Conservation (phyloP, 2,329 filamentous ascomycete genomes). For the Monosporascus sp. region DNA sequence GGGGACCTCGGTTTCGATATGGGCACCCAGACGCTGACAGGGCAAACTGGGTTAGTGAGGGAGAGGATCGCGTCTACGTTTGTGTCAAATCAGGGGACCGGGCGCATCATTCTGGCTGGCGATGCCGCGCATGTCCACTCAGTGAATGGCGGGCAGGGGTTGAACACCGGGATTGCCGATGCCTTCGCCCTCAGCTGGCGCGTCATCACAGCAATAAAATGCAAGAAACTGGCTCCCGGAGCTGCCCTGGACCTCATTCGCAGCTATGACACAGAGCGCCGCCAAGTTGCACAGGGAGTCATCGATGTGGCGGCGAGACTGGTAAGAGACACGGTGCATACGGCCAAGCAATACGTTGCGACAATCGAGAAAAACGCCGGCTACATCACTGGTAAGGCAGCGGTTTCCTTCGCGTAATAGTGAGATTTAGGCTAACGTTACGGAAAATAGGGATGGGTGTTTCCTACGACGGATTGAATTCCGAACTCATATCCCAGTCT, state of each 20-base stretch:
- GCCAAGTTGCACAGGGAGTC: constrained; percentile 37
- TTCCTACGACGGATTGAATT: constrained; percentile 29
- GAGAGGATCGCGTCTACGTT: constrained; percentile 35
- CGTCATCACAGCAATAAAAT: constrained; percentile 26
- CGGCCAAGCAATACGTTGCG: constrained; percentile 39
- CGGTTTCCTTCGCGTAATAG: background rate
- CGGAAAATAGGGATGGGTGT: constrained; percentile 34
- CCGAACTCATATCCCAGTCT: constrained; percentile 29
- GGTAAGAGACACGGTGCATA: constrained; percentile 37
- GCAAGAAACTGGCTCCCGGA: constrained; percentile 14
- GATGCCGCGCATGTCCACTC: constrained; percentile 54
- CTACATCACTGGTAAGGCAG: constrained; percentile 37
- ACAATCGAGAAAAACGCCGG: constrained; percentile 42
- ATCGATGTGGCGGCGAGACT: constrained; percentile 41
- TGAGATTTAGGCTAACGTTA: background rate
- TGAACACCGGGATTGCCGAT: constrained; percentile 54
- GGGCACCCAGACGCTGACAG: too few relatives aligned
- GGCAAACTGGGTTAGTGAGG: constrained; percentile 26
- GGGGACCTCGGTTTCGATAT: too few relatives aligned
- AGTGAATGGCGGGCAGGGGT: constrained; percentile 50
- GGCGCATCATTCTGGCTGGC: constrained; percentile 46
- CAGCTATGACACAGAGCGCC: constrained; percentile 40
- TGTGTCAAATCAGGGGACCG: constrained; percentile 32
- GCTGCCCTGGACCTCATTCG: constrained; percentile 25
- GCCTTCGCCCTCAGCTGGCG: constrained; percentile 52